Conservation (phyloP, 768 basidiomycete species). For the Clitopilus hobsonii region DNA sequence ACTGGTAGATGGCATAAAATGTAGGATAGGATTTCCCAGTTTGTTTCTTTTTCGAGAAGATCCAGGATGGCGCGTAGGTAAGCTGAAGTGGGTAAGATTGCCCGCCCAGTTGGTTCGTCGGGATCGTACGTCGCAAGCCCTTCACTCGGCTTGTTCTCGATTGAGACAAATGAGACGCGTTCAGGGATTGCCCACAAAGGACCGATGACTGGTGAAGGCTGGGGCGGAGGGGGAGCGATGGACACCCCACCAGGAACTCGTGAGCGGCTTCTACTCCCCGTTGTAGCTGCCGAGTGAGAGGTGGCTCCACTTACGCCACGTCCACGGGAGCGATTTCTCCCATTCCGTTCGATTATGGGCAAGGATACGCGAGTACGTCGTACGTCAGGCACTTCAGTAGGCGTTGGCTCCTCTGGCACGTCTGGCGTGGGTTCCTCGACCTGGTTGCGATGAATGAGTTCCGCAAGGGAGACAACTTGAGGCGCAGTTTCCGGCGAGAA, state of each 20-base stretch:
- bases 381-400: slow-evolving; percentile 19
- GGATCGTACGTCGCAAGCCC: slow-evolving; percentile 64
- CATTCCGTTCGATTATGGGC: slow-evolving; percentile 44
- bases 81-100: slow-evolving; percentile 67
- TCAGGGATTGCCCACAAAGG: slow-evolving; percentile 70
- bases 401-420: slow-evolving; percentile 7
- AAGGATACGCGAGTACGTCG: slow-evolving; percentile 44
- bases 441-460: slow-evolving; percentile 53
- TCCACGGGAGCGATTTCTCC: slow-evolving; percentile 48
- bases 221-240: slow-evolving; percentile 26
- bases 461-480: slow-evolving; percentile 53
- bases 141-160: slow-evolving; percentile 63
- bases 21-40: slow-evolving; percentile 94
- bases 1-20: slow-evolving; percentile 86
- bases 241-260: slow-evolving; percentile 35
- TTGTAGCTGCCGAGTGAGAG: slow-evolving; percentile 32
- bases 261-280: slow-evolving; percentile 55
- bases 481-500: slow-evolving; percentile 60
- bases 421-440: slow-evolving; percentile 9
- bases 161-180: slow-evolving; percentile 46
- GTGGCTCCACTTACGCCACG: slow-evolving; percentile 34
- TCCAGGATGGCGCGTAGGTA: slow-evolving; percentile 63
- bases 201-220: slow-evolving; percentile 26
- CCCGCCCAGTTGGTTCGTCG: slow-evolving; percentile 29
- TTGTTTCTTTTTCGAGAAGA: slow-evolving; percentile 70